These are phyloP conservation scores for Asparagopsis taxiformis DNA, from an alignment of 31 red algal species.

Conservation along the genomic window DNA sequence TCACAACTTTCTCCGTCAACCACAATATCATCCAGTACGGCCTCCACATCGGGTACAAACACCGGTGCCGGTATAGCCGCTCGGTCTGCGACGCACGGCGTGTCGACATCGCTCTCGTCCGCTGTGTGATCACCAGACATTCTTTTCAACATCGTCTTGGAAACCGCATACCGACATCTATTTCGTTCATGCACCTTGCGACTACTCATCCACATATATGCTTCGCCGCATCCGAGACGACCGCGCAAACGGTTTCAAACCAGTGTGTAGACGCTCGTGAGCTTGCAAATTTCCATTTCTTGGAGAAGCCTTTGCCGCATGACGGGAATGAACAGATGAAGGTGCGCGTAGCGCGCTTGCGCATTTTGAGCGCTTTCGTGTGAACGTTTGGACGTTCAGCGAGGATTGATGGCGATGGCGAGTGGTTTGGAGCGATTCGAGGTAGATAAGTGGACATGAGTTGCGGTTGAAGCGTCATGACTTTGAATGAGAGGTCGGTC, in stretches of 20 bases:
- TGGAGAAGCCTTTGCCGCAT: conserved; percentile 19
- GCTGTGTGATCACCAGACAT: neutral
- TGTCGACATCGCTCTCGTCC: neutral
- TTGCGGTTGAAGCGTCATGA: too few relatives aligned
- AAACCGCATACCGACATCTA: neutral
- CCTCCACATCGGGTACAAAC: neutral
- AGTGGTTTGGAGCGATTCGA: too few relatives aligned
- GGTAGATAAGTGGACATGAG: too few relatives aligned
- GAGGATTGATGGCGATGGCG: too few relatives aligned
- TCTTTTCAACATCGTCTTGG: neutral
- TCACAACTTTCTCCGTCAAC: neutral
- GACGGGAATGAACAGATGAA: neutral
- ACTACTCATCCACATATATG: conserved; percentile 26
- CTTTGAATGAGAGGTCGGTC: too few relatives aligned
- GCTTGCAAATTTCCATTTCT: conserved; percentile 20
- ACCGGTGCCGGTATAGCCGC: neutral
- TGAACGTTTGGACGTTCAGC: too few relatives aligned
- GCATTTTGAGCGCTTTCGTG: too few relatives aligned
- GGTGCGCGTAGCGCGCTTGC: neutral
- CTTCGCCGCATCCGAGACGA: conserved; percentile 6
- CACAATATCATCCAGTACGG: neutral
- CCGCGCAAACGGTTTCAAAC: conserved; percentile 15
- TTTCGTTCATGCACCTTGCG: conserved; percentile 18
- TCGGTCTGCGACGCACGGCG: neutral
- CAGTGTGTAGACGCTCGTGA: conserved; percentile 27